Evolutionary conservation across 1,284 basidiomycete genomes (phyloP).

Genomic region (Stygiomarasmius scandens): DNA sequence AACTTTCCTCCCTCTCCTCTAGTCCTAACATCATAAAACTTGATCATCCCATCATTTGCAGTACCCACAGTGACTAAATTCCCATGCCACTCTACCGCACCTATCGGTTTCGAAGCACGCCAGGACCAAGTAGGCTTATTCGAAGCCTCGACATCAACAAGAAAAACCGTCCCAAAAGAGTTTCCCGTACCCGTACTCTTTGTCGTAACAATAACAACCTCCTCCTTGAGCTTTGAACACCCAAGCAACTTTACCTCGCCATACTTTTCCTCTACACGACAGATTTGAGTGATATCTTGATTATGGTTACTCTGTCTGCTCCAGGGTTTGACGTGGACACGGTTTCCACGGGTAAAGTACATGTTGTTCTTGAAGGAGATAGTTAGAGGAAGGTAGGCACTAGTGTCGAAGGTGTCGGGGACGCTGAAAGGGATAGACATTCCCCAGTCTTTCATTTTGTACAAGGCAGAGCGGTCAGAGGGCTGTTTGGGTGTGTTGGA

Average conservation of each 20-base stretch:
- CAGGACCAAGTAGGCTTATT: conserved; percentile 43
- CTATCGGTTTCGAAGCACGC: conserved; percentile 44
- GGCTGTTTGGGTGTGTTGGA: neutral
- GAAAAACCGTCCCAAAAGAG: conserved; percentile 37
- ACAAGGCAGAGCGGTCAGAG: neutral
- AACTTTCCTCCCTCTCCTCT: conserved; percentile 13
- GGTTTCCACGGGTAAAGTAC: conserved; percentile 54
- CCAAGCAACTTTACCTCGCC: conserved; percentile 48
- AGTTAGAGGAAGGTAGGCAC: conserved; percentile 34
- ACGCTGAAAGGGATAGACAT: neutral
- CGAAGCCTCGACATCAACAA: conserved; percentile 54
- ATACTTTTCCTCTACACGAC: conserved; percentile 47
- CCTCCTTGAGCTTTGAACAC: conserved; percentile 41
- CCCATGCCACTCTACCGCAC: conserved; percentile 52
- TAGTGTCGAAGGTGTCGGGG: neutral
- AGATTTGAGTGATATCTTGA: conserved; percentile 53
- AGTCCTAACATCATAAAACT: conserved; percentile 55
- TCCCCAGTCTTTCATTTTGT: neutral
- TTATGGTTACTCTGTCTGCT: conserved; percentile 26
- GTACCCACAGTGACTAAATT: conserved; percentile 50
- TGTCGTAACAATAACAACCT: conserved; percentile 49
- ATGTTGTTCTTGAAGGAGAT: conserved; percentile 47
- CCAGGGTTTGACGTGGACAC: conserved; percentile 54
- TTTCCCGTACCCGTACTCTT: conserved; percentile 35
- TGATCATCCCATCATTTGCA: conserved; percentile 47